Evolutionary conservation across 2,329 filamentous ascomycete species (phyloP), one percentile per base, ranked within the genome.

Genomic region (Pestalotiopsis sp.): DNA sequence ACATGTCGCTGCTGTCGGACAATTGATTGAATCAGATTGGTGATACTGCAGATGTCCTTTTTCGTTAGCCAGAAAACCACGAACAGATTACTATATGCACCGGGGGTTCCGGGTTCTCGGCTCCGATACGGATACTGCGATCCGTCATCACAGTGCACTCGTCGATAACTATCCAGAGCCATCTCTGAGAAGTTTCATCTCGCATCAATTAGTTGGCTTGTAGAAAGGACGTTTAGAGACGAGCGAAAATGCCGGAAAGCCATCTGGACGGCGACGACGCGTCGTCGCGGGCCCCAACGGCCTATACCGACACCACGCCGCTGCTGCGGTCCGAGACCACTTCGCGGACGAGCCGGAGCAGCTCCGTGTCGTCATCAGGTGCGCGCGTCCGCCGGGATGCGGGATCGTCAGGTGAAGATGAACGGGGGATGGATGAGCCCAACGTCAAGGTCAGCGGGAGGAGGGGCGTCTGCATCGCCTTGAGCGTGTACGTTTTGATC

Each of bases 401-500:
- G 40, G 5, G 7, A 9, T 36, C 56, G 27, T 11, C 40, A 25
- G 66, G 64, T 12, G 71, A 72, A 40, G 71, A 68, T 27, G 41
- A 11, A 41, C 17, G 38, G 17, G 45, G 27, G 3, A n/a, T 65
- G n/a, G 73, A 73, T 52, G 73, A 72, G 9, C 71, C 77, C 27
- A 78, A 78, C n/a, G 75, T 78, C 62, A 74, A 65, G 7, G 76
- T 79, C 45, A 75, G 72, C 17, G 73, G 67, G 40, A 68, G 71
- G 12, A 78, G 86, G 63, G 82, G 77, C 7, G 57, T 81, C 2
- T 81, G 84, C 58, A 86, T 91, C 66, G 80, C 85, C 14, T 70
- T 84, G 57, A 89, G 85, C 71, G 82, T 89, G 72, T 88, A 86
- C 75, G 75, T 85, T 2, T 80, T 90, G 63, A 87, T 91, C 36